Evolutionary conservation across 108 stramenopile genomes (phyloP), one percentile per base, ranked within the genome.

Genomic region (Nannochloropsis gaditana): DNA sequence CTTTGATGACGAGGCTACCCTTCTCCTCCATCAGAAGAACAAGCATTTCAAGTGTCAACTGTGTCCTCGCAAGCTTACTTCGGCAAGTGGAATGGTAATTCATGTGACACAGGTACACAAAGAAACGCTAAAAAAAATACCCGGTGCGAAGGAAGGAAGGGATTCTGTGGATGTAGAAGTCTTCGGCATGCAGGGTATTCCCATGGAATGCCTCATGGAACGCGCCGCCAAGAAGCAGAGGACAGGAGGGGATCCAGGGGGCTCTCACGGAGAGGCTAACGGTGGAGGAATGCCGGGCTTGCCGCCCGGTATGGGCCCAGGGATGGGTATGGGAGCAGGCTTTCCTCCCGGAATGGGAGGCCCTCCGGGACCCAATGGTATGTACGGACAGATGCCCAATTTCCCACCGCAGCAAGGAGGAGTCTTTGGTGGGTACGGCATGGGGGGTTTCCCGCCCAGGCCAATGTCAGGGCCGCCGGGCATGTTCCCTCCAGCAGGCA

Each of bases 41-140:
- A 89, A 88, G 9, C 89, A 89, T 43, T 86, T 89, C 86, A 88
- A 88, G 82, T 89, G 89, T 83, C 85, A 83, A 19, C 19, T 83
- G n/a, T 89, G 89, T 44, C 86, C 84, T 8, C 88, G 88, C 88
- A 89, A 89, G 80, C 85, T 89, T 31, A 86, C 88, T 9, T 88
- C 89, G 6, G 88, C 86, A 44, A 87, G 89, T 5, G 89, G 89
- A 21, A 43, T 88, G 45, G 89, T 89, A 15, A 86, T 89, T 41
- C 89, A 89, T 79, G 42, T 41, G 85, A 31, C 21, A n/a, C 89
- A 89, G 44, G 89, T 89, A 11, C 89, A 89, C 73, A 88, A 88
- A 43, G 89, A 89, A 42, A 86, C 88, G 11, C 86, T 89, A 21
- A 73, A 82, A 42, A 43, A 43, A 88, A 88, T 89, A 17, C 89